Percentiles rank a stretch among this genome's conserved stretches.
Conservation (phyloP, 2,329 filamentous ascomycete genomes). For the Fusarium zealandicum region DNA sequence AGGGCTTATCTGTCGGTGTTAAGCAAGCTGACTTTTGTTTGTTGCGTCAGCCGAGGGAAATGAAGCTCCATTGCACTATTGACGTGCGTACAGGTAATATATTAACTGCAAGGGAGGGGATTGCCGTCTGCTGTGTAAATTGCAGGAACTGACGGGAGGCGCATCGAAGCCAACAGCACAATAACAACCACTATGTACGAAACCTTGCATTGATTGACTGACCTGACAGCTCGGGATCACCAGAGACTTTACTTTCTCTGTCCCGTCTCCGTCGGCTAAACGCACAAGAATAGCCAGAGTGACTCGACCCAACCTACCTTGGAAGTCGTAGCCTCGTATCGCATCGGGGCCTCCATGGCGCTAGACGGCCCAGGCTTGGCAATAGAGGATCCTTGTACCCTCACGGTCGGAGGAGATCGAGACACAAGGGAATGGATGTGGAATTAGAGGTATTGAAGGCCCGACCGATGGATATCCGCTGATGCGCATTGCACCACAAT, state of each 20-base stretch:
- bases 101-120: slow-evolving; percentile 24
- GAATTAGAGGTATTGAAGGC: not conserved
- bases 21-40: too few relatives aligned
- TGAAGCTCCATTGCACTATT: slow-evolving; percentile 18
- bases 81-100: slow-evolving; percentile 3
- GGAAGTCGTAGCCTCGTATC: slow-evolving; percentile 18
- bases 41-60: slow-evolving; percentile 18
- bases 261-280: slow-evolving; percentile 5
- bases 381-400: not conserved
- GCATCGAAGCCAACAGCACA: too few relatives aligned
- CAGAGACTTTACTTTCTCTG: not conserved
- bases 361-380: slow-evolving; percentile 7
- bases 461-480: too few relatives aligned
- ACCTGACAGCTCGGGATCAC: too few relatives aligned
- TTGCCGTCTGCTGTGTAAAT: slow-evolving; percentile 8
- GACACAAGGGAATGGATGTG: slow-evolving; percentile 15
- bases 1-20: not conserved
- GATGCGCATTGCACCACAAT: not conserved
- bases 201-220: too few relatives aligned
- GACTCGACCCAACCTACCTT: too few relatives aligned
- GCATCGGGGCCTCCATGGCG: slow-evolving; percentile 18
- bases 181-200: too few relatives aligned
- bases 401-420: not conserved
- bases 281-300: not conserved
- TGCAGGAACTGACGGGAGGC: too few relatives aligned